A percentile compares a stretch with the other conserved stretches of the same genome.
These are phyloP conservation scores for Termitomyces sp. DNA, from an alignment of 768 basidiomycete genomes.

Conservation along the genomic window DNA sequence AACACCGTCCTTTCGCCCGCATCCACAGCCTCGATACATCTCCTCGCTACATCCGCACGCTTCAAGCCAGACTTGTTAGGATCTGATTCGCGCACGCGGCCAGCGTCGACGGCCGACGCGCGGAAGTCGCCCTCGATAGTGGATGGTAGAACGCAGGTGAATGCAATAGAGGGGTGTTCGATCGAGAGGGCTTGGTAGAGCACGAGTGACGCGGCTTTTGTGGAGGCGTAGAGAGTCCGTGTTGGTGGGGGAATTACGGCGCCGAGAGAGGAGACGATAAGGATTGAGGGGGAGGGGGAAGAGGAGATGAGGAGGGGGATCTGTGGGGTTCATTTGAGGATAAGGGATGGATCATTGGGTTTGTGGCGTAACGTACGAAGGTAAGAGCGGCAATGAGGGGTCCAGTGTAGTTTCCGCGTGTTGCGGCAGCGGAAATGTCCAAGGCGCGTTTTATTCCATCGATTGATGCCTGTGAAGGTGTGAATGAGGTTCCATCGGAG, in stretches of 20 bases:
- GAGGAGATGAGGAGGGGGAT: conserved; percentile 68
- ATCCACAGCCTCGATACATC: conserved; percentile 61
- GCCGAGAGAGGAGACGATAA: conserved; percentile 76
- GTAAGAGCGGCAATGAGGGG: conserved; percentile 66
- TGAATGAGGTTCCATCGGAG: conserved; percentile 22
- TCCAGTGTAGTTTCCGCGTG: conserved; percentile 62
- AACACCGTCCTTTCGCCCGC: conserved; percentile 50
- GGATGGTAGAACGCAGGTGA: conserved; percentile 57
- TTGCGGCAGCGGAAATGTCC: conserved; percentile 51
- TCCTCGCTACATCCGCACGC: conserved; percentile 50
- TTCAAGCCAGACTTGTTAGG: conserved; percentile 57
- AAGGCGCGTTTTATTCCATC: conserved; percentile 59
- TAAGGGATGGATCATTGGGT: background rate
- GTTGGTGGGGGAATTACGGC: conserved; percentile 83
- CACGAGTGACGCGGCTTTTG: conserved; percentile 73
- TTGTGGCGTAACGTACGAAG: conserved; percentile 46
- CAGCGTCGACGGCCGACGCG: conserved; percentile 68
- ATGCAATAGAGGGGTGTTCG: conserved; percentile 67
- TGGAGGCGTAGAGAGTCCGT: conserved; percentile 77
- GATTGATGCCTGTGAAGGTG: conserved; percentile 32
- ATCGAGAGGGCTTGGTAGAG: conserved; percentile 79
- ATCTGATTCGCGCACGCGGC: conserved; percentile 40
- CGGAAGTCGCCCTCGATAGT: conserved; percentile 79
- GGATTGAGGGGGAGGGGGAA: conserved; percentile 65
- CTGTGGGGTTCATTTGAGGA: conserved; percentile 30